Conservation (phyloP, 2,329 filamentous ascomycete genomes). For the Zasmidium cellare region DNA sequence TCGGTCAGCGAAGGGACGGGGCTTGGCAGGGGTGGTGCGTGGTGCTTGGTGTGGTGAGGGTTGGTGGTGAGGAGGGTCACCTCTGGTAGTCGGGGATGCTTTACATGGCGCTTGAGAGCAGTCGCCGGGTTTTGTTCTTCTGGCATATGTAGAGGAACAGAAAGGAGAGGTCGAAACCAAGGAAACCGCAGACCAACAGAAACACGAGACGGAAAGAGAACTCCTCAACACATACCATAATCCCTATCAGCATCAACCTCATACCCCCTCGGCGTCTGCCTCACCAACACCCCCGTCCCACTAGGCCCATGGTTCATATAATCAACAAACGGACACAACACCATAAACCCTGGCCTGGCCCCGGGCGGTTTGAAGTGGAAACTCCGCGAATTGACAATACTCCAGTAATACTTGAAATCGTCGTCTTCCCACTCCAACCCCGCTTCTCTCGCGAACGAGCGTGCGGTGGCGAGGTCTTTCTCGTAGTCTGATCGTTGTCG, state of each 20-base stretch:
- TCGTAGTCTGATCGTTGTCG: constrained; percentile 32
- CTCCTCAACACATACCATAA: constrained; percentile 43
- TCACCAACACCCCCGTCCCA: constrained; percentile 48
- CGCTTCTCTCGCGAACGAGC: constrained; percentile 7
- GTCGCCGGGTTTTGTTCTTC: too few relatives aligned
- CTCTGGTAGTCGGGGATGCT: neutral
- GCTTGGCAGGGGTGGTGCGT: neutral
- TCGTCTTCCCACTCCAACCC: constrained; percentile 1
- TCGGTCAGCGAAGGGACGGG: neutral
- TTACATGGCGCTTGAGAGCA: too few relatives aligned
- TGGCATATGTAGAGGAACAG: neutral
- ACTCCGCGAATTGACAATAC: constrained; percentile 60
- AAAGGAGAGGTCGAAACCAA: neutral
- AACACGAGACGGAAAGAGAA: neutral
- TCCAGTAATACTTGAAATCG: constrained; percentile 57
- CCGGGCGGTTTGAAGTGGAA: constrained; percentile 57
- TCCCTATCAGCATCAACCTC: constrained; percentile 53
- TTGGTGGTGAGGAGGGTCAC: neutral
- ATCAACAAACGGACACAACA: constrained; percentile 71
- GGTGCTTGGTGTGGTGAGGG: neutral
- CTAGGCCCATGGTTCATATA: constrained; percentile 62
- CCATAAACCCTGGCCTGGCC: constrained; percentile 60
- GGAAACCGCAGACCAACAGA: too few relatives aligned
- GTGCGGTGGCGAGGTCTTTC: constrained; percentile 21
- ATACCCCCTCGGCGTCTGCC: constrained; percentile 54